Percentiles rank a stretch among this genome's conserved stretches.
Conservation (phyloP, 768 basidiomycete species). For the Sutorius australiensis region DNA sequence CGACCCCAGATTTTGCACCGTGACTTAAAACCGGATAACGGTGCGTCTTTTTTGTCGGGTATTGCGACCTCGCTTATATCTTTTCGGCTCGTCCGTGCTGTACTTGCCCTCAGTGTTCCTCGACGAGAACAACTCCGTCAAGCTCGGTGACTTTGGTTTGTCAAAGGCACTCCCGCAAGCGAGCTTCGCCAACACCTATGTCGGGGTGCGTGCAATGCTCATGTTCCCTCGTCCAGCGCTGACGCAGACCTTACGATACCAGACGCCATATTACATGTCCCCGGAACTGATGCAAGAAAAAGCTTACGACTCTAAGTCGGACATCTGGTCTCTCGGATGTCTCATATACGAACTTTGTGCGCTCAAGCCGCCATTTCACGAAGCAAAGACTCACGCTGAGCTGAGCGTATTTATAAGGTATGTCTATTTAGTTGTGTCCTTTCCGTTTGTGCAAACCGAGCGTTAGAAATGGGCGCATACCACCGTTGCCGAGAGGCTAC, state of each 20-base stretch:
- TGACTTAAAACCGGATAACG: slow-evolving; percentile 97
- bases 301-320: slow-evolving; percentile 95
- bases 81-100: neutral
- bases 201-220: slow-evolving; percentile 63
- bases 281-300: slow-evolving; percentile 98
- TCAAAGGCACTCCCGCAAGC: slow-evolving; percentile 88
- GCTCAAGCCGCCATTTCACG: slow-evolving; percentile 88
- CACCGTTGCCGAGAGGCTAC: slow-evolving; percentile 82
- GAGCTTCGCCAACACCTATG: slow-evolving; percentile 93
- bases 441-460: neutral
- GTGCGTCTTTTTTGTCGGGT: slow-evolving; percentile 38
- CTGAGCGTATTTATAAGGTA: slow-evolving; percentile 78
- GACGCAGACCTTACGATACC: slow-evolving; percentile 38
- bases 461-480: slow-evolving; percentile 79
- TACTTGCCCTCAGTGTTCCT: slow-evolving; percentile 67
- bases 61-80: neutral
- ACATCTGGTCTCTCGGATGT: slow-evolving; percentile 98
- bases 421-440: slow-evolving; percentile 12
- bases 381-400: slow-evolving; percentile 86
- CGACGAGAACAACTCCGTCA: slow-evolving; percentile 78
- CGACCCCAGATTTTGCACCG: slow-evolving; percentile 84
- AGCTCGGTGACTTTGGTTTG: slow-evolving; percentile 95
- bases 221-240: neutral
- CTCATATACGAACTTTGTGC: slow-evolving; percentile 96
- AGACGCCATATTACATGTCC: slow-evolving; percentile 99